Evolutionary conservation across 2,329 filamentous ascomycete genomes (phyloP), one percentile per base, ranked within the genome.

Genomic region (Colletotrichum sansevieriae): DNA sequence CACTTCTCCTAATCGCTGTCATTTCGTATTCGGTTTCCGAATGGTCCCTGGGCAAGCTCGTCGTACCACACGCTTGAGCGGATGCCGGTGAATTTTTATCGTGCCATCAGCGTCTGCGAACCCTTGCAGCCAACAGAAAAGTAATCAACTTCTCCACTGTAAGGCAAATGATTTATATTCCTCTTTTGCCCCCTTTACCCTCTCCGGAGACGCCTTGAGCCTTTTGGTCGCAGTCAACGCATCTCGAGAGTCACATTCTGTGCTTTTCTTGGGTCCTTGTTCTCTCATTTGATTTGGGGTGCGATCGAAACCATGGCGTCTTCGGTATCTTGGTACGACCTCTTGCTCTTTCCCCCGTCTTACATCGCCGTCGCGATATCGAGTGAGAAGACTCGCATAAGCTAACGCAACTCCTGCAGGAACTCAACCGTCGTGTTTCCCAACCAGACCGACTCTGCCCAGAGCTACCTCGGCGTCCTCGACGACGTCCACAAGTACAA

Each of bases 401-500:
- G 39, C 63, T 71, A 25, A 73, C 44, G 52, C 56, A 55, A 39
- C 44, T 59, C 54, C 73, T 46, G 56, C 64, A 87, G 85, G 71
- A 88, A 88, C 78, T 80, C 84, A 72, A 88, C 86, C 63, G 74
- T 78, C 68, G 77, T 83, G 61, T 72, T 76, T 41, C 78, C 77
- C 65, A 78, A 79, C 70, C 78, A 86, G 57, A 84, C 83, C 79
- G 79, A 83, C 78, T 80, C 83, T 71, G 81, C 83, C 47, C 78
- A 82, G 68, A 82, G 83, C 74, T 88, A 88, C 77, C 80, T 87
- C 51, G 82, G 80, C 73, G 87, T 91, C 71, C 85, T 89, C 76
- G 87, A 90, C 72, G 87, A 90, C 77, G 84, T 91, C 25, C 83
- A 86, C 76, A 89, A 90, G 78, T 86, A 89, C 86, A 96, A 97